These are phyloP conservation scores for Saccharum hybrid DNA, from an alignment of 202 grass and related monocot genomes.

Conservation along the genomic window DNA sequence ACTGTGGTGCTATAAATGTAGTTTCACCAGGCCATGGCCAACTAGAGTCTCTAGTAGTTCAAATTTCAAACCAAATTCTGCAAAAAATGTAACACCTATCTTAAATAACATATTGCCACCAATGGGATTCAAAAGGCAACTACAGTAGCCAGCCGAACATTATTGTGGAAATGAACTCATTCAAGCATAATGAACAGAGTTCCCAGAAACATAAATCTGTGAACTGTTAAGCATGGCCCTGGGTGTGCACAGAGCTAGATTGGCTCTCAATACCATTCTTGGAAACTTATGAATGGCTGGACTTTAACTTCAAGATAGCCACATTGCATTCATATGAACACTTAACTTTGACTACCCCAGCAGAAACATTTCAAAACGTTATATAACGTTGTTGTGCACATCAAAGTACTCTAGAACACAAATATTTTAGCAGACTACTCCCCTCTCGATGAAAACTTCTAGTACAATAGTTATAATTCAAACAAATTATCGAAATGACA, in stretches of 20 bases:
- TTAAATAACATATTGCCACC: neutral
- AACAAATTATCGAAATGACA: neutral
- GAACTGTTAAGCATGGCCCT: neutral
- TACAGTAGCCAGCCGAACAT: neutral
- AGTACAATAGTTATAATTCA: neutral
- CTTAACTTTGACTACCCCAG: neutral
- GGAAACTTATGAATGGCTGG: neutral
- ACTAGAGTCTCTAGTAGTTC: no score
- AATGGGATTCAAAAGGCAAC: neutral
- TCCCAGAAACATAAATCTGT: no score
- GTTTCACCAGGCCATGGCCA: neutral
- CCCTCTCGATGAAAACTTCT: conserved; percentile 11
- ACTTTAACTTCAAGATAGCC: conserved; percentile 21
- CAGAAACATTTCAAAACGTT: neutral
- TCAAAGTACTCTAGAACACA: neutral
- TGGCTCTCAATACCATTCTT: conserved; percentile 15
- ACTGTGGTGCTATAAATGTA: neutral
- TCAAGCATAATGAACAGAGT: neutral
- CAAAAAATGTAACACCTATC: neutral
- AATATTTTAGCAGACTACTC: neutral
- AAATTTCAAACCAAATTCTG: neutral
- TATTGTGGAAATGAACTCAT: neutral
- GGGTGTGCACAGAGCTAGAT: neutral
- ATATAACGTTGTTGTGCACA: neutral
- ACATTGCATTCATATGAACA: neutral